Evolutionary conservation across 257 asterid genomes (phyloP).

Genomic region (Solanum bulbocastanum): DNA sequence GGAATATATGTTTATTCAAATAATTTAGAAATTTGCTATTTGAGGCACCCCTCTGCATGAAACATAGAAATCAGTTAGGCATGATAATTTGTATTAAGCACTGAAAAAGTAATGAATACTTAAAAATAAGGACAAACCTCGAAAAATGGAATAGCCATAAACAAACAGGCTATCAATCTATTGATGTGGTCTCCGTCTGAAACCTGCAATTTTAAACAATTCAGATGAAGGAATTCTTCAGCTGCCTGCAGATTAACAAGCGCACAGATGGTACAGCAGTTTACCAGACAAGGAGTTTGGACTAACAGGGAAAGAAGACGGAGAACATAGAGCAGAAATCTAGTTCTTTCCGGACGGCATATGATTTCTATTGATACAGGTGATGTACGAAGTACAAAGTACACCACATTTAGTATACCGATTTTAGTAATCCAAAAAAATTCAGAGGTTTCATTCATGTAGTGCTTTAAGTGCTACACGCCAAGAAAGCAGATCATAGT

Average conservation of each 20-base stretch:
- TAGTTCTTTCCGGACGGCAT: neutral
- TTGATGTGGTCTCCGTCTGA: constrained; percentile 84
- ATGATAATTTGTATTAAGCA: neutral
- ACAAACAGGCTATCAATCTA: constrained; percentile 74
- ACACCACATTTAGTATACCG: neutral
- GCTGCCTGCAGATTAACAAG: neutral
- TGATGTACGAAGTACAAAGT: neutral
- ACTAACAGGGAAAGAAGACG: neutral
- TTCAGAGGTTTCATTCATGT: neutral
- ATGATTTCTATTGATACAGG: neutral
- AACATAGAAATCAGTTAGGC: constrained; percentile 13
- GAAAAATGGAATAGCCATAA: constrained; percentile 81
- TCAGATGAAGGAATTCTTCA: neutral
- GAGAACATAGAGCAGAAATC: neutral
- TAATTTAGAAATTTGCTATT: constrained; percentile 78
- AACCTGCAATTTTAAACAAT: constrained; percentile 42
- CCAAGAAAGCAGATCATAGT: neutral
- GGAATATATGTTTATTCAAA: constrained; percentile 74
- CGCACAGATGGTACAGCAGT: neutral
- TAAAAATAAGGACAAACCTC: constrained; percentile 37
- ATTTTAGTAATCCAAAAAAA: neutral
- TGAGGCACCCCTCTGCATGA: constrained; percentile 89
- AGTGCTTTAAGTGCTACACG: neutral
- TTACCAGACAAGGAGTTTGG: neutral
- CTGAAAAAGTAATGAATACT: neutral